Percentiles rank a stretch among this genome's conserved stretches.
Evolutionary conservation across 2,329 filamentous ascomycete genomes (phyloP).

Genomic region (Diaporthe sp.): DNA sequence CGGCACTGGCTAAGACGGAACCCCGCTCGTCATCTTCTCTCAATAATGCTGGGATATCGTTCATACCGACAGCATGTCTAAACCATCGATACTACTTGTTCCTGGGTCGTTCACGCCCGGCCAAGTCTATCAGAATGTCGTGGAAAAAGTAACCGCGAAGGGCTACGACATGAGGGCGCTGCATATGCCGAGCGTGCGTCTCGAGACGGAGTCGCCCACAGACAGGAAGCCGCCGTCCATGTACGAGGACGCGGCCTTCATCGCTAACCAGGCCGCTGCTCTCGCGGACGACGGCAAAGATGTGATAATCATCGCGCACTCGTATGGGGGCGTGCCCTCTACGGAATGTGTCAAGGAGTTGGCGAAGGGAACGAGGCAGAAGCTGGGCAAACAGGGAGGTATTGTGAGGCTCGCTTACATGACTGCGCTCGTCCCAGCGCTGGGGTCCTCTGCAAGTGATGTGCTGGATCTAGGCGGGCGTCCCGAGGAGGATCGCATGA

Average conservation of each 20-base stretch:
- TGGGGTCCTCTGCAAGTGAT: background rate
- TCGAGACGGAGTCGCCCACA: conserved; percentile 1
- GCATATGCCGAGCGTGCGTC: background rate
- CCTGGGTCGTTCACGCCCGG: background rate
- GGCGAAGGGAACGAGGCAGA: background rate
- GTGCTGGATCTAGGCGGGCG: background rate
- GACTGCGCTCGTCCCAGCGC: background rate
- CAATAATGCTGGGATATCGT: background rate
- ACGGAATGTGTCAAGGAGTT: background rate
- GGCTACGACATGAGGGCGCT: background rate
- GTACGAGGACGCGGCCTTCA: conserved; percentile 48
- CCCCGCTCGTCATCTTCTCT: conserved; percentile 1
- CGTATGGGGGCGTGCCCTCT: background rate
- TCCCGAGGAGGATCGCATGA: background rate
- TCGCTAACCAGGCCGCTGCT: conserved; percentile 46
- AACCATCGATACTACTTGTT: background rate
- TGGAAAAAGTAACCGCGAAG: background rate
- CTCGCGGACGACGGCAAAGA: conserved; percentile 46
- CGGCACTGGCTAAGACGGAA: background rate
- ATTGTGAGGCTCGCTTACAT: background rate
- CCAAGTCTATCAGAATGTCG: background rate
- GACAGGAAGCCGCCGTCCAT: conserved; percentile 39
- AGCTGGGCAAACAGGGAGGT: background rate
- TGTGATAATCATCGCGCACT: conserved; percentile 4
- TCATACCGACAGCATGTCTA: background rate